Percentiles rank a stretch among this genome's conserved stretches.
Evolutionary conservation across 768 basidiomycete species (phyloP).

Genomic region (Tylopilus felleus): DNA sequence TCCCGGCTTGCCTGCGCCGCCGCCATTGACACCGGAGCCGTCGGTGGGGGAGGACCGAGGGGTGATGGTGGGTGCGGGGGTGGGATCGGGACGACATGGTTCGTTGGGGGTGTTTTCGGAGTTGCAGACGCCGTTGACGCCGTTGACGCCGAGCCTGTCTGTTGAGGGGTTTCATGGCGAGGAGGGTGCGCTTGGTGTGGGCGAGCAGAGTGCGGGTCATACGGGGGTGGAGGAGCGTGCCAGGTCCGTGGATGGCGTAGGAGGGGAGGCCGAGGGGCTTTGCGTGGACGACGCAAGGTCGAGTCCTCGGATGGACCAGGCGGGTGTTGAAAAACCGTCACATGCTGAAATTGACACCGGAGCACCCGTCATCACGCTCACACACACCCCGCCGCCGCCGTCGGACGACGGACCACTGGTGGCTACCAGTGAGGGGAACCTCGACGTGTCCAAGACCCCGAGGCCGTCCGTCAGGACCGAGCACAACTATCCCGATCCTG

Average conservation of each 20-base stretch:
- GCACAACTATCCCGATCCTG: neutral
- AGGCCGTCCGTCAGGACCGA: neutral
- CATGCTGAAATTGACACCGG: neutral
- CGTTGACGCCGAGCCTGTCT: neutral
- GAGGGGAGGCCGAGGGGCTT: too few relatives aligned
- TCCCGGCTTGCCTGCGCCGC: too few relatives aligned
- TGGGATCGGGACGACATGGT: neutral
- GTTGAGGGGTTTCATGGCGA: neutral
- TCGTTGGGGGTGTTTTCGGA: neutral
- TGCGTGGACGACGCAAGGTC: neutral
- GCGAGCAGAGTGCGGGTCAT: neutral
- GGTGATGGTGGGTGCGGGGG: too few relatives aligned
- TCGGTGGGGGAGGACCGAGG: neutral
- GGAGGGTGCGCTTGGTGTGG: neutral
- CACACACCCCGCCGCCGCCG: neutral
- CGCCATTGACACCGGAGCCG: neutral
- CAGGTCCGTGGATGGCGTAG: too few relatives aligned
- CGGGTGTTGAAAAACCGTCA: neutral
- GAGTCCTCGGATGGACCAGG: neutral
- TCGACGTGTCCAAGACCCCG: neutral
- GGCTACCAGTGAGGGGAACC: neutral
- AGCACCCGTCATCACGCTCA: neutral
- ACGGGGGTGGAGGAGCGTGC: neutral
- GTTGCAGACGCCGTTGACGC: constrained; percentile 1
- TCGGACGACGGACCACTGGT: too few relatives aligned